Evolutionary conservation across 1,284 basidiomycete genomes (phyloP).

Genomic region (Apiotrichum siamense): DNA sequence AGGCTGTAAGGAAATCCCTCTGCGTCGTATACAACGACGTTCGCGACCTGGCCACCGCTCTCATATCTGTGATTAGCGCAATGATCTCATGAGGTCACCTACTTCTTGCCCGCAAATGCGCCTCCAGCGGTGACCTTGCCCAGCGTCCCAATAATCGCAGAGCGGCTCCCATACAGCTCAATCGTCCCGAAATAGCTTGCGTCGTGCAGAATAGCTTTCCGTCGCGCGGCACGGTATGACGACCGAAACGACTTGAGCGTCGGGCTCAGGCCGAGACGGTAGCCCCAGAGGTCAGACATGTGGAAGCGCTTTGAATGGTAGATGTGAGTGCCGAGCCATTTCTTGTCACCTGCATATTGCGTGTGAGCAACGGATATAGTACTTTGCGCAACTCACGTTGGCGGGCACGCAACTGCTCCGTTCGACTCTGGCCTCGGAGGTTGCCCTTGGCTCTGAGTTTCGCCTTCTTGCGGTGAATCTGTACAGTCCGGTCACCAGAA

Average conservation of each 20-base stretch:
- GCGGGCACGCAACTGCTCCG: slow-evolving; percentile 29
- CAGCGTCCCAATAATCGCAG: slow-evolving; percentile 54
- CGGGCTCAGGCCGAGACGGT: slow-evolving; percentile 73
- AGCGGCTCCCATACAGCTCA: slow-evolving; percentile 62
- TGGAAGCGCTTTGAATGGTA: slow-evolving; percentile 93
- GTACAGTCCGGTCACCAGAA: slow-evolving; percentile 57
- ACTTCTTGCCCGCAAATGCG: slow-evolving; percentile 34
- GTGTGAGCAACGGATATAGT: background rate
- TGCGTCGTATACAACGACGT: slow-evolving; percentile 35
- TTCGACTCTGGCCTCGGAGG: slow-evolving; percentile 27
- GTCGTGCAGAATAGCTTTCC: slow-evolving; percentile 78
- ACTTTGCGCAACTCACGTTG: slow-evolving; percentile 24
- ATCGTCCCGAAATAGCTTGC: slow-evolving; percentile 73
- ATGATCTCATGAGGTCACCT: slow-evolving; percentile 3
- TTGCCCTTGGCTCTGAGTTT: slow-evolving; percentile 32
- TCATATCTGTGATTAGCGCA: slow-evolving; percentile 54
- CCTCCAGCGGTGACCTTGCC: slow-evolving; percentile 41
- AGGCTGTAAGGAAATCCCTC: slow-evolving; percentile 61
- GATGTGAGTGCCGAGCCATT: slow-evolving; percentile 86
- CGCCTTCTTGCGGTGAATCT: slow-evolving; percentile 49
- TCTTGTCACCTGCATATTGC: slow-evolving; percentile 59
- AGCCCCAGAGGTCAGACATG: slow-evolving; percentile 86
- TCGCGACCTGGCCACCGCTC: slow-evolving; percentile 46
- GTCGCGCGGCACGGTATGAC: slow-evolving; percentile 75
- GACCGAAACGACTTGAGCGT: slow-evolving; percentile 85